Evolutionary conservation across 129 eudicot species (phyloP), one percentile per base, ranked within the genome.

Genomic region (Escallonia rubra): DNA sequence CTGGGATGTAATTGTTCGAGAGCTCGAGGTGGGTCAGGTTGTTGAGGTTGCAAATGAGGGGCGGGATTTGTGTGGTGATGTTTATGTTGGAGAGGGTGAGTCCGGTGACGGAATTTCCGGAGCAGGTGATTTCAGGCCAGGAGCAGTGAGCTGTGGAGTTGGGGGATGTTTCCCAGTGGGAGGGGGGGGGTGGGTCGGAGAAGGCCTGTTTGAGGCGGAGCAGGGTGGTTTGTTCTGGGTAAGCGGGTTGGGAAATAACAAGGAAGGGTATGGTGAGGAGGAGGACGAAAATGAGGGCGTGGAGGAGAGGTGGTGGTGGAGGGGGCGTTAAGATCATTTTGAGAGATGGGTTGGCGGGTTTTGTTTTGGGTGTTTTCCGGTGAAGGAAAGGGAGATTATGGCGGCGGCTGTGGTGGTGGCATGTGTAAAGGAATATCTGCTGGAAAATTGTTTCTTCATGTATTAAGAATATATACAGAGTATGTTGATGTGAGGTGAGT

Each of bases 121-220:
- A 56, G 71, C 96, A 89, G 4, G 54, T 81, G 74, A 89, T 79
- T 80, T 79, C 96, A 3, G 87, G 81, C 96, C 96, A 89, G 12
- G 66, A 52, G 72, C 96, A 89, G 63, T 58, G 74, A n/a, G 39
- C 10, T 39, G 40, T 7, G 14, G 73, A 68, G 15, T 46, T 68
- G 46, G 79, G 80, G 73, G 95, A 70, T 10, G 78, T 65, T 40
- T 66, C 60, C 95, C 96, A 89, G 73, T 82, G 89, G 76, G 16
- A 39, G 64, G 85, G 51, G 39, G 79, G 66, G 4, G 82, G 63
- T 47, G 89, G 82, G 23, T 76, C 34, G 14, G 78, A 70, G 92
- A 89, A 89, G 51, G 54, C 72, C 14, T 65, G 63, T 76, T 89
- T 89, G 61, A 89, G 63, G 39, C 61, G 69, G 50, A 89, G 80